These are phyloP conservation scores for Neofusicoccum ribis DNA, from an alignment of 2,329 filamentous ascomycete genomes.

Conservation along the genomic window DNA sequence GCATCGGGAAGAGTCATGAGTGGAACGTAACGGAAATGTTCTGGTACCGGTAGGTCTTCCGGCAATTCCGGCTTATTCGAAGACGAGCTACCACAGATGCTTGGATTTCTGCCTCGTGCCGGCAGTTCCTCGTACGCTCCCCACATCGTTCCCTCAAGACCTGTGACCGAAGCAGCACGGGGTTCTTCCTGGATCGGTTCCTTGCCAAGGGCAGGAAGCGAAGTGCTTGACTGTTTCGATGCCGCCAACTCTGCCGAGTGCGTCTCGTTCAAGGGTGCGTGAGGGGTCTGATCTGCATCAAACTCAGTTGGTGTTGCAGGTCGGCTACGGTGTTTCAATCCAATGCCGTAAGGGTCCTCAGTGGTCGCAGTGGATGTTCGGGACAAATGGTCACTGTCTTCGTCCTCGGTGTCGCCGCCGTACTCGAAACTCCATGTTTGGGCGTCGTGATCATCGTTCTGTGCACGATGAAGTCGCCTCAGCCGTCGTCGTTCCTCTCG, in stretches of 20 bases:
- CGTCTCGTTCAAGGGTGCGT: conserved; percentile 19
- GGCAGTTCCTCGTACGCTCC: conserved; percentile 64
- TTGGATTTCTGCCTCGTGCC: conserved; percentile 70
- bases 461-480: conserved; percentile 37
- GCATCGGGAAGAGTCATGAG: conserved; percentile 86
- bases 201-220: conserved; percentile 15
- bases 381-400: conserved; percentile 41
- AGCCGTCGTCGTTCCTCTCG: conserved; percentile 42
- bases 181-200: conserved; percentile 7
- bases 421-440: conserved; percentile 85
- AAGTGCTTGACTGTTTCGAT: conserved; percentile 17
- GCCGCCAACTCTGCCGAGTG: conserved; percentile 1
- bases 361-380: conserved; percentile 36
- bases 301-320: conserved; percentile 12
- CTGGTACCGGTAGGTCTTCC: conserved; percentile 69
- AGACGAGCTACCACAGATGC: conserved; percentile 75
- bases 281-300: conserved; percentile 18
- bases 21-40: conserved; percentile 90
- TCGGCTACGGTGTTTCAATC: conserved; percentile 2
- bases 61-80: conserved; percentile 51
- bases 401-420: conserved; percentile 61
- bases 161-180: conserved; percentile 40
- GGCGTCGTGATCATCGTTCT: conserved; percentile 43
- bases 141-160: conserved; percentile 76
- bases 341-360: conserved; percentile 7